These are phyloP conservation scores for Tripterygium wilfordii DNA, from an alignment of 177 flowering plant species.

Conservation along the genomic window DNA sequence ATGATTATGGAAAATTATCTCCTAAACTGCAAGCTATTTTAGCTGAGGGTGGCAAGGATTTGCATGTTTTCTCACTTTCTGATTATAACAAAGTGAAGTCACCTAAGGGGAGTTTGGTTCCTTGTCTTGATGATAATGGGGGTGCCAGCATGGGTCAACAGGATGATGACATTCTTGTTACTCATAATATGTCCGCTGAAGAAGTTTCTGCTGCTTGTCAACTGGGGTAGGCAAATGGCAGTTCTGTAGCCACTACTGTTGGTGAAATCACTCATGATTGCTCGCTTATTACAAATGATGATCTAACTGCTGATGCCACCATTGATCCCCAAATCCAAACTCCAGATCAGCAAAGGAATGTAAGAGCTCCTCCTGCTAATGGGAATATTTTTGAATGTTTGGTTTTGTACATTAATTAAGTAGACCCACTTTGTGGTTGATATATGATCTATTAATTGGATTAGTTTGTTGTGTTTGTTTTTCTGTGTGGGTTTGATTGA, in stretches of 20 bases:
- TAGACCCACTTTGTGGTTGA: no score
- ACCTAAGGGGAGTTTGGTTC: conserved; percentile 5
- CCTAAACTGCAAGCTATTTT: conserved; percentile 58
- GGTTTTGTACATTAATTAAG: no score
- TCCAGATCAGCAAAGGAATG: conserved; percentile 21
- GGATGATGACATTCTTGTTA: conserved; percentile 9
- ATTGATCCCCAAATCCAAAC: conserved; percentile 11
- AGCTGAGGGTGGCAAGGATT: conserved; percentile 35
- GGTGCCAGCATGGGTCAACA: neutral
- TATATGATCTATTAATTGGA: no score
- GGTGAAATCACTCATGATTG: neutral
- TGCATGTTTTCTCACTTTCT: conserved; percentile 13
- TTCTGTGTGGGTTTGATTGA: no score
- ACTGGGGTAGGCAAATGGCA: conserved; percentile 12
- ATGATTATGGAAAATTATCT: conserved; percentile 68
- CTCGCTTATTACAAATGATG: conserved; percentile 6
- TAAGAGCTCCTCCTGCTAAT: conserved; percentile 22
- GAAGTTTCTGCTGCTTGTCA: no score
- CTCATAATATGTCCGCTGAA: conserved; percentile 9
- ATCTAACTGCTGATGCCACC: conserved; percentile 13
- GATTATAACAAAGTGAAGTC: conserved; percentile 16
- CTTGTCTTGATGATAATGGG: conserved; percentile 1
- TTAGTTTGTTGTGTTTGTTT: no score
- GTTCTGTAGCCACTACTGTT: conserved; percentile 1
- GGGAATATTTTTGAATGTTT: no score